Evolutionary conservation across 257 asterid genomes (phyloP).

Genomic region (Anisodus tanguticus): DNA sequence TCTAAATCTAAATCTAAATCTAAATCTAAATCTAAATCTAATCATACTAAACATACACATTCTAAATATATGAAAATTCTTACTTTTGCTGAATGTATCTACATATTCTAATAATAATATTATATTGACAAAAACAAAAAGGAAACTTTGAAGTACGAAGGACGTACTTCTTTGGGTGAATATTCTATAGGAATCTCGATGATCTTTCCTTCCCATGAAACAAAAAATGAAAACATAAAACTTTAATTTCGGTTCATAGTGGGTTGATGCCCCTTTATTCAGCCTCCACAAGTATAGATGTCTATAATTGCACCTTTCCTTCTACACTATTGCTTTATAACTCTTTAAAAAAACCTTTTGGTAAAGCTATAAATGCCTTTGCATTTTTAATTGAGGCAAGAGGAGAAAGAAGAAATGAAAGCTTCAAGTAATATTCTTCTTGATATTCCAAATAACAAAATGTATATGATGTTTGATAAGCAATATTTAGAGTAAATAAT

Average conservation of each 20-base stretch:
- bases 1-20: too few relatives aligned
- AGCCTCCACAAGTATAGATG: background rate
- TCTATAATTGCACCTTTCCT: slow-evolving; percentile 14
- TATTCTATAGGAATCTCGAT: background rate
- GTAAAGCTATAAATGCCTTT: background rate
- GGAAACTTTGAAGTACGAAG: background rate
- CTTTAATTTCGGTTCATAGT: background rate
- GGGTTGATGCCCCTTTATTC: background rate
- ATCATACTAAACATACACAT: too few relatives aligned
- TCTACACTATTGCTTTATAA: background rate
- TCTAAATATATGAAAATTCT: too few relatives aligned
- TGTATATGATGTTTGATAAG: background rate
- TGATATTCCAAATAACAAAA: background rate
- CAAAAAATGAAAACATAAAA: background rate
- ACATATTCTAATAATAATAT: too few relatives aligned
- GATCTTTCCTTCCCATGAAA: background rate
- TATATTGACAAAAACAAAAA: too few relatives aligned
- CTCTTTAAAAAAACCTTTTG: background rate
- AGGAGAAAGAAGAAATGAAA: background rate
- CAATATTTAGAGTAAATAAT: background rate
- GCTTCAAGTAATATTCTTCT: background rate
- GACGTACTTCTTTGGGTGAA: background rate
- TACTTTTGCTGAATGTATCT: too few relatives aligned
- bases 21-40: too few relatives aligned
- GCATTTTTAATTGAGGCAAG: background rate